Conservation (phyloP, 805 yeast species). For the Starmerella floricola region DNA sequence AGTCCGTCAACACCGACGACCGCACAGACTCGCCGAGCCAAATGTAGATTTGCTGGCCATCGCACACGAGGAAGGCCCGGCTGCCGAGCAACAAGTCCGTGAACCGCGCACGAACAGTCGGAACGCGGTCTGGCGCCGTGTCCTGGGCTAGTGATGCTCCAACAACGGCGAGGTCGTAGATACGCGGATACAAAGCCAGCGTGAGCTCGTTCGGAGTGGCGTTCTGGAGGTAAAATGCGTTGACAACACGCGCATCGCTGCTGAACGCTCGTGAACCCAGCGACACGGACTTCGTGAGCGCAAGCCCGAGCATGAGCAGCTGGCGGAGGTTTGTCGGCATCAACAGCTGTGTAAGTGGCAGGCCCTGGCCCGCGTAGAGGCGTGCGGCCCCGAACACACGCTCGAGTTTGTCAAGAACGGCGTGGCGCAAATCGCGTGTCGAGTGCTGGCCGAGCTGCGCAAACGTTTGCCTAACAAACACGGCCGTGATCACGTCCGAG, state of each 20-base stretch:
- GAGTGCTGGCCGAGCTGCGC: constrained; percentile 28
- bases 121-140: not conserved
- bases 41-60: constrained; percentile 36
- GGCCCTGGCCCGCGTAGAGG: constrained; percentile 30
- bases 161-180: constrained; percentile 25
- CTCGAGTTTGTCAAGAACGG: constrained; percentile 41
- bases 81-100: constrained; percentile 32
- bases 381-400: constrained; percentile 52
- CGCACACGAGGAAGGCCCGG: constrained; percentile 65
- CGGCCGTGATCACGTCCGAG: constrained; percentile 49
- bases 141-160: not conserved
- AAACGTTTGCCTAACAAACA: constrained; percentile 41
- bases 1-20: constrained; percentile 47
- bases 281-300: constrained; percentile 58
- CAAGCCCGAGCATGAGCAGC: constrained; percentile 52
- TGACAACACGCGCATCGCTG: constrained; percentile 51
- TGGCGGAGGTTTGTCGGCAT: constrained; percentile 72
- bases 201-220: constrained; percentile 47
- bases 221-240: constrained; percentile 39
- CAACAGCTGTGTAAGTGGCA: constrained; percentile 50
- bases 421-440: constrained; percentile 33
- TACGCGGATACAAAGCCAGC: constrained; percentile 65
- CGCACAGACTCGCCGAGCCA: constrained; percentile 33
- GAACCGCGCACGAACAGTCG: constrained; percentile 26
- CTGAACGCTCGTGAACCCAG: constrained; percentile 40